Evolutionary conservation across 345 rosid species (phyloP), one percentile per base, ranked within the genome.

Genomic region (Syzygium grande): DNA sequence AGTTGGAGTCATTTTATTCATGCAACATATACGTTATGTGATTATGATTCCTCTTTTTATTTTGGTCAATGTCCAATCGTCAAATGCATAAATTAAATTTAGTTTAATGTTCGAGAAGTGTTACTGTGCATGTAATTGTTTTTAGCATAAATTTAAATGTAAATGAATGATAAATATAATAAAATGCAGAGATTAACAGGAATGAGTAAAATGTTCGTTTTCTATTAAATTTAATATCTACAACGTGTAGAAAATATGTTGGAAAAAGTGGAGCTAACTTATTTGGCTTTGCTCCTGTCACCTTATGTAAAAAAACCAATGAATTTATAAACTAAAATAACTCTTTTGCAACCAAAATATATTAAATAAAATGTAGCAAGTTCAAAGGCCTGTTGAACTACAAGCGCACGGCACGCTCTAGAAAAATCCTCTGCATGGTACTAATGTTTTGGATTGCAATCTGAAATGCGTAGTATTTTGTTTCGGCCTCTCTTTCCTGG

Each of bases 401-500:
- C 49, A 73, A 34, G 17, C 17, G 80, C 80, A 73, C 19, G 80
- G 80, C 80, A 73, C 38, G 25, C 4, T 17, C 80, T 19, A 41
- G 25, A 38, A 73, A 13, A 19, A 73, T 46, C 49, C 80, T 73
- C 25, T 34, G 25, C 43, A 0, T 73, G 4, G 46, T 34, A 34
- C 25, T 34, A 19, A 73, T 19, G 19, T 73, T 56, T 34, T 17
- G 19, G 25, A 7, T 53, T 53, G 61, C 19, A 11, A 34, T 85
- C 65, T 2, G 29, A 85, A 83, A 54, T 58, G 38, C 27, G 6
- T 86, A 5, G 58, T 19, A 53, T 65, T 25, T 88, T 92, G 53
- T 94, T 85, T 25, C 94, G 96, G 99, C 99, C 99, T 38, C 88
- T 97, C 38, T 97, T 97, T 91, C 99, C 99, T 1, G 99, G 99